A percentile compares a stretch with the other conserved stretches of the same genome.
phyloP scores from a whole-genome alignment of 805 yeast species.

The Tetrapisispora taiwanensis region DNA sequence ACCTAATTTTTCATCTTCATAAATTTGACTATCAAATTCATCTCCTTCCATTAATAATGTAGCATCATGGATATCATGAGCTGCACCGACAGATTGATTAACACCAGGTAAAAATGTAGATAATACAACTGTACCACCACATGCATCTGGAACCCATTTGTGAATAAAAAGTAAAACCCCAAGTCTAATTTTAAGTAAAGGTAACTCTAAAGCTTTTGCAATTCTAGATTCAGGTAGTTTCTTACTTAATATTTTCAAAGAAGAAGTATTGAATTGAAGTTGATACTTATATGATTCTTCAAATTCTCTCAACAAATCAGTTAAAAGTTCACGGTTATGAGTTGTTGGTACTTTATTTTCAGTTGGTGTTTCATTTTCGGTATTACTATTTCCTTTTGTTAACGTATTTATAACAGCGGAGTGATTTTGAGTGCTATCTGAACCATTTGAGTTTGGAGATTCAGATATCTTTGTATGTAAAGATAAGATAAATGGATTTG shows the following conservation, averaged over 20 bases:
- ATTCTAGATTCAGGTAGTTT: conserved; percentile 21
- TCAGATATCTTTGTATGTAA: not conserved
- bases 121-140: conserved; percentile 26
- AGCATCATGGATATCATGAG: conserved; percentile 1
- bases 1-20: conserved; percentile 9
- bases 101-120: conserved; percentile 20
- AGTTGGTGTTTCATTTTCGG: not conserved
- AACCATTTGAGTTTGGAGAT: not conserved
- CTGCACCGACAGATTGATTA: not conserved
- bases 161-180: conserved; percentile 22
- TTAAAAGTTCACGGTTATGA: conserved; percentile 11
- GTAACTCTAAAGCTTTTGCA: conserved; percentile 17
- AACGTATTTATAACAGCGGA: not conserved
- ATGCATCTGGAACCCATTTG: conserved; percentile 23
- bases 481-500: not conserved
- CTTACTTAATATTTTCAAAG: conserved; percentile 19
- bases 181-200: conserved; percentile 20
- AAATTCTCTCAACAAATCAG: conserved; percentile 19
- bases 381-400: not conserved
- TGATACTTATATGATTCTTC: conserved; percentile 20
- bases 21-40: conserved; percentile 4
- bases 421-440: not conserved
- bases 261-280: conserved; percentile 14
- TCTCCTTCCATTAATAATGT: conserved; percentile 5
- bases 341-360: not conserved